Conservation (phyloP, 75 land plant species). For the Sequoiadendron giganteum region DNA sequence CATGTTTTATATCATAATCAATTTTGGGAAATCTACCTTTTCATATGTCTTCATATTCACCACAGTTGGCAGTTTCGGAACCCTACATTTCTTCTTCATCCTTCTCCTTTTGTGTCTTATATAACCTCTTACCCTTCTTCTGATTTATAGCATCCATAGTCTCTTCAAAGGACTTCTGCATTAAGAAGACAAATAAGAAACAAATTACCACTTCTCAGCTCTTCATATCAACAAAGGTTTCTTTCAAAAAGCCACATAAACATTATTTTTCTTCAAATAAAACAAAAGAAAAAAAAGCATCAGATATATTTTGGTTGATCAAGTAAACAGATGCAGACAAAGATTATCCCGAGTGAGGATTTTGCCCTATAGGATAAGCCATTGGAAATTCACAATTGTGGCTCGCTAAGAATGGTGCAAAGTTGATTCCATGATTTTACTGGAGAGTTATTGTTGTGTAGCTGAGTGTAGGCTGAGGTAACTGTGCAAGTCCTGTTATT, state of each 20-base stretch:
- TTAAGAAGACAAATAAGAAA: neutral
- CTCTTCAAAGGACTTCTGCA: conserved; percentile 7
- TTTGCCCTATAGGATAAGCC: too few species aligned
- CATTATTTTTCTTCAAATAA: neutral
- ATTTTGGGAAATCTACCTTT: neutral
- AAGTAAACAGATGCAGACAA: neutral
- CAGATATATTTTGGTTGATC: neutral
- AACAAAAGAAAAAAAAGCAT: neutral
- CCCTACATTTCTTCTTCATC: neutral
- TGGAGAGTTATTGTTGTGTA: too few species aligned
- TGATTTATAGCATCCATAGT: neutral
- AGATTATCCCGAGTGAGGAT: neutral
- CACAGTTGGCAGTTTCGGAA: neutral
- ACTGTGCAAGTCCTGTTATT: too few species aligned
- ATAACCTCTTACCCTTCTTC: neutral
- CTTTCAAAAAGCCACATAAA: neutral
- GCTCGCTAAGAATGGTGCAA: too few species aligned
- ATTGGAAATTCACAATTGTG: too few species aligned
- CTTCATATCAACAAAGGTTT: neutral
- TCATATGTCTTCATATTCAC: neutral
- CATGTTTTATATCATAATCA: neutral
- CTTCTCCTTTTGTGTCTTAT: neutral
- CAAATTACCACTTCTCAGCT: neutral
- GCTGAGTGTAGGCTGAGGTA: too few species aligned
- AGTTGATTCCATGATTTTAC: too few species aligned